phyloP scores from a whole-genome alignment of 208 protist species.

The Zelonia costaricensis region DNA sequence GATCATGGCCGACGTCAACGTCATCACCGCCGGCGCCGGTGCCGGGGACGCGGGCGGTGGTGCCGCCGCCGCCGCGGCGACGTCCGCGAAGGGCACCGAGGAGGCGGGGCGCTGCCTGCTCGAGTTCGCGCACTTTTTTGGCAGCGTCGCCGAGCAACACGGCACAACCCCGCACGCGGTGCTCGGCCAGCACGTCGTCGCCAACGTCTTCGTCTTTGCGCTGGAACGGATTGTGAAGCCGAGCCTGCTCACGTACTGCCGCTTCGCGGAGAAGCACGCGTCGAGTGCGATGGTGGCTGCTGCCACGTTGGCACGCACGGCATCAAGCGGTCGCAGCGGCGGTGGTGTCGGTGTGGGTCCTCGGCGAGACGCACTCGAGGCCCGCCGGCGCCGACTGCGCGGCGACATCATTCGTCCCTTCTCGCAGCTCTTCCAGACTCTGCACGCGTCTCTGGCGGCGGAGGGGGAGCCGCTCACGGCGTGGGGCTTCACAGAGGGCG shows the following conservation, averaged over 20 bases:
- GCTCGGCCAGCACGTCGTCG: slow-evolving; percentile 71
- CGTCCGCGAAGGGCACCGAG: slow-evolving; percentile 20
- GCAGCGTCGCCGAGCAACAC: slow-evolving; percentile 34
- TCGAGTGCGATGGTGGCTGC: background rate
- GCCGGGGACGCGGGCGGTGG: too few relatives aligned
- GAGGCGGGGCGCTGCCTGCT: slow-evolving; percentile 45
- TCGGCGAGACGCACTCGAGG: slow-evolving; percentile 24
- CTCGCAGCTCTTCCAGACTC: slow-evolving; percentile 38
- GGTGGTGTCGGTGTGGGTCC: background rate
- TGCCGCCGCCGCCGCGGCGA: background rate
- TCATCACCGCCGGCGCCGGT: background rate
- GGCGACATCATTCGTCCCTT: slow-evolving; percentile 59
- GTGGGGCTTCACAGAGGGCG: background rate
- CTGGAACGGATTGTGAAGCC: slow-evolving; percentile 71
- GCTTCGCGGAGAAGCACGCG: slow-evolving; percentile 17
- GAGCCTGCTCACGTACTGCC: slow-evolving; percentile 43
- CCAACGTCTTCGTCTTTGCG: slow-evolving; percentile 69
- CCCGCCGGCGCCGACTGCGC: slow-evolving; percentile 40
- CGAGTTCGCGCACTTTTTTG: slow-evolving; percentile 52
- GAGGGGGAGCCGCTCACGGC: slow-evolving; percentile 26
- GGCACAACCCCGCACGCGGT: slow-evolving; percentile 52
- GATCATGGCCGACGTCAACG: slow-evolving; percentile 22
- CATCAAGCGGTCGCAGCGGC: background rate
- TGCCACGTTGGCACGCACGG: background rate
- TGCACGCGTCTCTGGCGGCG: slow-evolving; percentile 48